Conservation (phyloP, 1,284 basidiomycete genomes). For the Cryptococcus sp. region DNA sequence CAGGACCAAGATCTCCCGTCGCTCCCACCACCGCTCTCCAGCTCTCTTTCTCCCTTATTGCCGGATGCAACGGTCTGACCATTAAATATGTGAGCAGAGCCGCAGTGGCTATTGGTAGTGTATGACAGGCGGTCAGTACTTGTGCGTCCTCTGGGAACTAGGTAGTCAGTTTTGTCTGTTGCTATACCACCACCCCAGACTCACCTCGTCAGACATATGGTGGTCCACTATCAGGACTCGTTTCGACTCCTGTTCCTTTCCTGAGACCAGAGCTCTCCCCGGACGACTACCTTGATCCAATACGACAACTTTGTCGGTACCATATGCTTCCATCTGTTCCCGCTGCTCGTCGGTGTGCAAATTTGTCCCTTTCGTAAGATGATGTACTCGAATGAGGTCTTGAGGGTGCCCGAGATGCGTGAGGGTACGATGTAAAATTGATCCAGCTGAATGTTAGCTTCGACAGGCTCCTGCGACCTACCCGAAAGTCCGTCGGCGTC, state of each 20-base stretch:
- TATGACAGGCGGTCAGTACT: constrained; percentile 37
- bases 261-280: constrained; percentile 19
- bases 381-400: constrained; percentile 29
- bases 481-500: constrained; percentile 42
- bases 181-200: no score
- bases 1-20: constrained; percentile 35
- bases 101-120: constrained; percentile 36
- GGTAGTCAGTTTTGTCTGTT: not conserved
- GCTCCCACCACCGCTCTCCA: constrained; percentile 41
- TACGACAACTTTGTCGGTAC: constrained; percentile 26
- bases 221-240: constrained; percentile 38
- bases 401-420: constrained; percentile 21
- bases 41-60: constrained; percentile 20
- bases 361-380: constrained; percentile 36
- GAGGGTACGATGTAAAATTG: constrained; percentile 28
- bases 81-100: constrained; percentile 34
- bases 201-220: constrained; percentile 36
- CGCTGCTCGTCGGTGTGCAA: constrained; percentile 31
- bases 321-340: constrained; percentile 14
- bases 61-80: constrained; percentile 28
- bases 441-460: constrained; percentile 24
- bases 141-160: constrained; percentile 33
- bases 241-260: constrained; percentile 5
- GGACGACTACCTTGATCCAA: constrained; percentile 43
- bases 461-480: constrained; percentile 2